Evolutionary conservation across 768 basidiomycete genomes (phyloP), one percentile per base, ranked within the genome.

Genomic region (Mycena belliarum): DNA sequence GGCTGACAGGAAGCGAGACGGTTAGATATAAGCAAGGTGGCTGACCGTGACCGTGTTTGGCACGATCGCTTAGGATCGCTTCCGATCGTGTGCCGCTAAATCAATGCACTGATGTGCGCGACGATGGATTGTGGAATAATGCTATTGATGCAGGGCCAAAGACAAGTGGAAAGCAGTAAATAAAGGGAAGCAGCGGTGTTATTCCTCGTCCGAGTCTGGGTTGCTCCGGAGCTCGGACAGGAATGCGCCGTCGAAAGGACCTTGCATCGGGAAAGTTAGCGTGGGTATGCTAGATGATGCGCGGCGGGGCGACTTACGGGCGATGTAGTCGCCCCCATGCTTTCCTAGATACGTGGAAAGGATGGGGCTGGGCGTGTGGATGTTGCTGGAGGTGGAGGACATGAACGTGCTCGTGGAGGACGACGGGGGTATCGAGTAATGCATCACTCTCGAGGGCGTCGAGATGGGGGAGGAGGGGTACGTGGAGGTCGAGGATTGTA

Each of bases 291-390:
- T n/a, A n/a, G 18, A 38, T 32, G 46, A 20, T 20, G 16, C 21
- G 9, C 26, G 50, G 1, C 21, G 32, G 1, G 25, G 55, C 20
- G 32, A 46, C 76, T 62, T 50, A 79, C 78, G 76, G 20, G 78
- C 79, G 26, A 75, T 61, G 45, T 73, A 72, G 23, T 65, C 64
- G 20, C 59, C 70, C 1, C 64, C 52, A 45, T 77, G 75, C 56
- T 75, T 79, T 11, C 77, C 77, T 55, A 76, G 66, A 50, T 78
- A 80, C 3, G 79, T 75, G 5, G 76, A 73, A 18, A 79, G 68
- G 3, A 75, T 70, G 20, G 79, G 79, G 51, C 77, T 78, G 0
- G 78, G 79, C 1, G 75, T 74, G 29, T 73, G 54, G 28, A 71
- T 69, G 6, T 70, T 68, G 11, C 74, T 74, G 21, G 46, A 47